These are phyloP conservation scores for Teratosphaeria epicoccoides DNA, from an alignment of 2,329 filamentous ascomycete species.

Conservation along the genomic window DNA sequence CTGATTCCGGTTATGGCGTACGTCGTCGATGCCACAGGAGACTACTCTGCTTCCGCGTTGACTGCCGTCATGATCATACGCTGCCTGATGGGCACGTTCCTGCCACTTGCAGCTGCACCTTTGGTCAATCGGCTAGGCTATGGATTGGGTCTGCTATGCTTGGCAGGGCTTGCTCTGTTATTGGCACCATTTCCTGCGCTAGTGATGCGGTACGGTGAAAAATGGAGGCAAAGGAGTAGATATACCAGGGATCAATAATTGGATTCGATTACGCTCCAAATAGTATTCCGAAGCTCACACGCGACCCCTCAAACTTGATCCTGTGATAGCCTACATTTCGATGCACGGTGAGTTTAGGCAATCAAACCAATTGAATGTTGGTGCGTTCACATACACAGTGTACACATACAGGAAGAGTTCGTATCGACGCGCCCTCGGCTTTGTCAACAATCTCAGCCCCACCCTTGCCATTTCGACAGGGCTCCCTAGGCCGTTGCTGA, in stretches of 20 bases:
- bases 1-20: constrained; percentile 37
- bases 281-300: too few species aligned
- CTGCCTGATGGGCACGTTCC: constrained; percentile 34
- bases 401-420: too few species aligned
- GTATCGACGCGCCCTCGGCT: not conserved
- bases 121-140: constrained; percentile 31
- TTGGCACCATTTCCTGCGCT: constrained; percentile 20
- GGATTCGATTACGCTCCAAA: too few species aligned
- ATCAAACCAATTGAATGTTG: too few species aligned
- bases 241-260: constrained; percentile 11
- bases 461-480: not conserved
- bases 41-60: constrained; percentile 36
- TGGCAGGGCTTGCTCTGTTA: constrained; percentile 13
- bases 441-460: not conserved
- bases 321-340: too few species aligned
- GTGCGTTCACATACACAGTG: too few species aligned
- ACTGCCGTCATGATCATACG: constrained; percentile 35
- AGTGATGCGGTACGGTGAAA: constrained; percentile 17
- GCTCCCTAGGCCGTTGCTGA: not conserved
- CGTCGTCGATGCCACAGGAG: constrained; percentile 36
- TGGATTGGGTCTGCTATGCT: constrained; percentile 29
- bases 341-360: too few species aligned
- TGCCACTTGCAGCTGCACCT: constrained; percentile 35
- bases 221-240: constrained; percentile 17
- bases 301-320: too few species aligned